phyloP scores from a whole-genome alignment of 139 green algal species.

The Volvox reticuliferus region DNA sequence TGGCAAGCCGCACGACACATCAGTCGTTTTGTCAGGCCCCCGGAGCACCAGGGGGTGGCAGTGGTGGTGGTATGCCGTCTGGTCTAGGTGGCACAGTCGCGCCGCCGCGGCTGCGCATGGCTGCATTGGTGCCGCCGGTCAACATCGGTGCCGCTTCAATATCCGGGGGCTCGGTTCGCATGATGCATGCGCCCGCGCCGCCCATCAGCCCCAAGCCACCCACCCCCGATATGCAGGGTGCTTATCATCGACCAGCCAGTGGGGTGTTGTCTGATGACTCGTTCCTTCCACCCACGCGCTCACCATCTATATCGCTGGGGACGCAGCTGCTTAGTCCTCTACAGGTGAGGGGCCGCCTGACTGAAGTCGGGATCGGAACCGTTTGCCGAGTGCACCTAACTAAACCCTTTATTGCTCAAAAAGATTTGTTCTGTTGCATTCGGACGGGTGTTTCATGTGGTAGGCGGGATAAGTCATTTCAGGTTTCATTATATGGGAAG shows the following conservation, averaged over 20 bases:
- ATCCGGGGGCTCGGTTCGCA: not conserved
- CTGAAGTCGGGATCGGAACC: too few relatives aligned
- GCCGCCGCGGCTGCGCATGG: slow-evolving; percentile 22
- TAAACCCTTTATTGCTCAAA: too few relatives aligned
- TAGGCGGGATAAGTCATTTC: too few relatives aligned
- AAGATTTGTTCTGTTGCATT: too few relatives aligned
- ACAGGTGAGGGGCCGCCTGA: slow-evolving; percentile 38
- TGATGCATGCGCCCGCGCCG: not conserved
- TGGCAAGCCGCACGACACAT: not conserved
- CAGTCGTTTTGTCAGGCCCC: not conserved
- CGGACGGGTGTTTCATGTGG: too few relatives aligned
- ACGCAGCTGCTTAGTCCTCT: slow-evolving; percentile 27
- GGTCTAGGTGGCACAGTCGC: not conserved
- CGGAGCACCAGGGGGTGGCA: not conserved
- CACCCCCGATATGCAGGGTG: not conserved
- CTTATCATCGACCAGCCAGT: slow-evolving; percentile 32
- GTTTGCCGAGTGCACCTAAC: too few relatives aligned
- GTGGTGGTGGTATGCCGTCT: not conserved
- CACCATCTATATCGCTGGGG: slow-evolving; percentile 14
- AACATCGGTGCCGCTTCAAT: not conserved
- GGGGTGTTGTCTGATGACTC: slow-evolving; percentile 54
- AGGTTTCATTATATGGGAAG: too few relatives aligned
- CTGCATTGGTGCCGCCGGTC: not conserved
- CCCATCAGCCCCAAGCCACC: slow-evolving; percentile 34
- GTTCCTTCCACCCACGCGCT: slow-evolving; percentile 23